These are phyloP conservation scores for Monosiga brevicollis DNA, from an alignment of 78 protist species.

Conservation along the genomic window DNA sequence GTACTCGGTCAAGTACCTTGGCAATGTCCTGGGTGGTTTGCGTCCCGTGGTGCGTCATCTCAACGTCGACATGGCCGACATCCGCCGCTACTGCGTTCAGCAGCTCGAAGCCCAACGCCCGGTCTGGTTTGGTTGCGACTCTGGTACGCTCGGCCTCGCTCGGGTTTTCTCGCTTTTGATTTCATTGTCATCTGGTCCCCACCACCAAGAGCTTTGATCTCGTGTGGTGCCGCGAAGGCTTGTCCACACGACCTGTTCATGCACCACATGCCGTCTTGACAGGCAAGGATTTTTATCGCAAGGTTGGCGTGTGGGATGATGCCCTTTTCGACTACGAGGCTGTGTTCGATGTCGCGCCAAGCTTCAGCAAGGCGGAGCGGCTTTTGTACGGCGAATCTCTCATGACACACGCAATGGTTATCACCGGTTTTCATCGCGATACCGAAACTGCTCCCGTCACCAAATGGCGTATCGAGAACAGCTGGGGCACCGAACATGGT, in stretches of 20 bases:
- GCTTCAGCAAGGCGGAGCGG: slow-evolving; percentile 9
- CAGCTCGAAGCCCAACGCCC: background rate
- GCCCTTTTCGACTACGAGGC: background rate
- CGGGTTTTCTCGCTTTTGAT: too few relatives aligned
- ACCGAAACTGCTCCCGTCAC: too few relatives aligned
- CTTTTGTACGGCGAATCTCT: slow-evolving; percentile 11
- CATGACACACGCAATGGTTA: slow-evolving; percentile 48
- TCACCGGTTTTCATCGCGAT: slow-evolving; percentile 30
- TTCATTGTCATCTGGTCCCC: too few relatives aligned
- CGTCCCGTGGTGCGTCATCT: background rate
- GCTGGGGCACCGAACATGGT: slow-evolving; percentile 3
- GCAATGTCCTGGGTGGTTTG: background rate
- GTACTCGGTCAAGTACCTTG: slow-evolving; percentile 15
- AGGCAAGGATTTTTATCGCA: background rate
- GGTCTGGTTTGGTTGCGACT: slow-evolving; percentile 36
- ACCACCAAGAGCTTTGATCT: too few relatives aligned
- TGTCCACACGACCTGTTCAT: background rate
- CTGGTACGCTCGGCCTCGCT: too few relatives aligned
- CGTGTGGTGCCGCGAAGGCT: too few relatives aligned
- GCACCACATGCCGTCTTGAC: background rate
- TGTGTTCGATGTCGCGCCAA: background rate
- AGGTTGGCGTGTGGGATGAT: background rate
- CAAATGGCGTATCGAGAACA: slow-evolving; percentile 3
- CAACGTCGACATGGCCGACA: slow-evolving; percentile 12
- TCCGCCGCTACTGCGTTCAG: background rate